phyloP scores from a whole-genome alignment of 352 stramenopile genomes.

The Peronosclerospora sorghi region DNA sequence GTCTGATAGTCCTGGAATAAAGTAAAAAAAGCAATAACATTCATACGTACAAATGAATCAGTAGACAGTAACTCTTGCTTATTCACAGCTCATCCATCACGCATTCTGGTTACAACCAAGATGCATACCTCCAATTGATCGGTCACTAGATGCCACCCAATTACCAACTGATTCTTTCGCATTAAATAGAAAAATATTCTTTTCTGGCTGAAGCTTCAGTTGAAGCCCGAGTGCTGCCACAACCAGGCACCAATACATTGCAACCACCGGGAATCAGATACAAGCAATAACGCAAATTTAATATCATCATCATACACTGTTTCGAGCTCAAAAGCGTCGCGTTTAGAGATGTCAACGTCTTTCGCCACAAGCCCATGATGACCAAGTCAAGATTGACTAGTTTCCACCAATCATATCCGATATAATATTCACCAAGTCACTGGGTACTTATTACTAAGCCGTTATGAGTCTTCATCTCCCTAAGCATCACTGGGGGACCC shows the following conservation, averaged over 20 bases:
- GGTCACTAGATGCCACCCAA: slow-evolving; percentile 69
- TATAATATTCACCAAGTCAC: not conserved
- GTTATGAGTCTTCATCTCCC: slow-evolving; percentile 79
- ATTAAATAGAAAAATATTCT: slow-evolving; percentile 68
- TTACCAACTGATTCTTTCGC: slow-evolving; percentile 32
- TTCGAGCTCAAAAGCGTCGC: slow-evolving; percentile 70
- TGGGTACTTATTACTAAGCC: not conserved
- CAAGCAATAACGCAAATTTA: not conserved
- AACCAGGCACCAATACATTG: slow-evolving; percentile 1
- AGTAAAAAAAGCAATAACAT: not conserved
- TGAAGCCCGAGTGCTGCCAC: slow-evolving; percentile 54
- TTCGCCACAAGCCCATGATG: slow-evolving; percentile 66
- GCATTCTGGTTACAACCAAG: not conserved
- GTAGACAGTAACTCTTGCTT: too few relatives aligned
- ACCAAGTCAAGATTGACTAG: not conserved
- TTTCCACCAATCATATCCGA: slow-evolving; percentile 3
- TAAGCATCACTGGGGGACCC: slow-evolving; percentile 77
- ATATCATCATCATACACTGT: slow-evolving; percentile 35
- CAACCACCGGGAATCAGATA: not conserved
- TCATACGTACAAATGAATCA: not conserved
- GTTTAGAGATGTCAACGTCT: slow-evolving; percentile 60
- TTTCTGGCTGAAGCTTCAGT: slow-evolving; percentile 63
- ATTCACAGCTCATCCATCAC: too few relatives aligned
- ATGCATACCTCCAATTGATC: slow-evolving; percentile 60
- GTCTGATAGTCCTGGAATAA: slow-evolving; percentile 40